phyloP scores from a whole-genome alignment of 129 eudicot species.

The Flaveria sonorensis region DNA sequence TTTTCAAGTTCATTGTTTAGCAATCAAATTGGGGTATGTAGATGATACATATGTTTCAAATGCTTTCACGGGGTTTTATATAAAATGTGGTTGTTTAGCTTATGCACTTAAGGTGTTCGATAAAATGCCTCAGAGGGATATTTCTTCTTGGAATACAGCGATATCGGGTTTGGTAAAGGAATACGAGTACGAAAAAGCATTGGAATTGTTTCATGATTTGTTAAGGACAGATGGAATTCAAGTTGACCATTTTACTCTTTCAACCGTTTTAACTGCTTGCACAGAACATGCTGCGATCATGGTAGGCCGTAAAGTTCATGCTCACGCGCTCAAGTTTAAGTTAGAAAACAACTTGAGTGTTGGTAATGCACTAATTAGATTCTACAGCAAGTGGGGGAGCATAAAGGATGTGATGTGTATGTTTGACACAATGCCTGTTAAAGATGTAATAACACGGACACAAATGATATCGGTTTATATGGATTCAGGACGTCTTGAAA shows the following conservation, averaged over 20 bases:
- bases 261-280: slow-evolving; percentile 64
- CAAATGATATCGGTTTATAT: slow-evolving; percentile 65
- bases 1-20: slow-evolving; percentile 59
- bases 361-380: slow-evolving; percentile 73
- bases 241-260: slow-evolving; percentile 63
- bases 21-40: slow-evolving; percentile 54
- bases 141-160: slow-evolving; percentile 84
- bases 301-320: slow-evolving; percentile 66
- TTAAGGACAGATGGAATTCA: slow-evolving; percentile 35
- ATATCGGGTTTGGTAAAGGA: slow-evolving; percentile 53
- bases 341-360: slow-evolving; percentile 58
- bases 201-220: slow-evolving; percentile 56
- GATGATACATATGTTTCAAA: slow-evolving; percentile 55
- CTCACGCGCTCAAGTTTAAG: slow-evolving; percentile 53
- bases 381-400: slow-evolving; percentile 64
- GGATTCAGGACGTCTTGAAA: slow-evolving; percentile 66
- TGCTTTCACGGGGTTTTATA: slow-evolving; percentile 75
- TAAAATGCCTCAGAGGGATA: slow-evolving; percentile 60
- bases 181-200: slow-evolving; percentile 50
- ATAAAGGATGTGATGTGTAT: slow-evolving; percentile 49
- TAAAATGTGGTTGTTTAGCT: slow-evolving; percentile 60
- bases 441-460: slow-evolving; percentile 81
- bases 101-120: slow-evolving; percentile 54
- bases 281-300: slow-evolving; percentile 37
- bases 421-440: slow-evolving; percentile 62